Evolutionary conservation across 305 asterid species (phyloP).

Genomic region (Salvia sclarea): DNA sequence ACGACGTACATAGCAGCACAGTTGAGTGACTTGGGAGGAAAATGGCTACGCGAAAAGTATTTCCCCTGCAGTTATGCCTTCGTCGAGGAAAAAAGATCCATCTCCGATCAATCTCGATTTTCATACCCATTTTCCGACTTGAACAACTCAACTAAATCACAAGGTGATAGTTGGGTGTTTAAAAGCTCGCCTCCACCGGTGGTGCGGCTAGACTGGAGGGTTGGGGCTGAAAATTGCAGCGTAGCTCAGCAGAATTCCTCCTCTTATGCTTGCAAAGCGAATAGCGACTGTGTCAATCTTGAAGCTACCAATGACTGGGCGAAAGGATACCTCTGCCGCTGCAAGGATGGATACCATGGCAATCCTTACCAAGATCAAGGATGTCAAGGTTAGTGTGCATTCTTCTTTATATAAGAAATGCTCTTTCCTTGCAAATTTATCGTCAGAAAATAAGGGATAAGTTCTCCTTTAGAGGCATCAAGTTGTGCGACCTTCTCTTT

Average conservation of each 20-base stretch:
- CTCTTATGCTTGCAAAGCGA: not conserved
- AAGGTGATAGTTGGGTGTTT: not conserved
- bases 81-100: not conserved
- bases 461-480: no score
- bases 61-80: constrained; percentile 1
- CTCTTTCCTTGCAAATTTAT: no score
- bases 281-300: not conserved
- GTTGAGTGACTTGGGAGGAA: not conserved
- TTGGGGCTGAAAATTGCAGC: constrained; percentile 9
- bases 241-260: not conserved
- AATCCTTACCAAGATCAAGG: constrained; percentile 25
- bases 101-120: not conserved
- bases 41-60: not conserved
- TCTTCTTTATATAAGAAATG: no score
- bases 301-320: not conserved
- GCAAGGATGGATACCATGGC: constrained; percentile 17
- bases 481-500: no score
- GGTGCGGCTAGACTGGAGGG: constrained; percentile 29
- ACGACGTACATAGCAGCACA: not conserved
- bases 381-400: constrained; percentile 19
- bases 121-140: not conserved
- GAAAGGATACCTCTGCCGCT: constrained; percentile 24
- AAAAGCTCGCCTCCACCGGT: not conserved
- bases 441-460: no score
- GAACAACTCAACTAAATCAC: not conserved